Conservation (phyloP, 2,329 filamentous ascomycete species). For the Calonectria pseudoturangicola region DNA sequence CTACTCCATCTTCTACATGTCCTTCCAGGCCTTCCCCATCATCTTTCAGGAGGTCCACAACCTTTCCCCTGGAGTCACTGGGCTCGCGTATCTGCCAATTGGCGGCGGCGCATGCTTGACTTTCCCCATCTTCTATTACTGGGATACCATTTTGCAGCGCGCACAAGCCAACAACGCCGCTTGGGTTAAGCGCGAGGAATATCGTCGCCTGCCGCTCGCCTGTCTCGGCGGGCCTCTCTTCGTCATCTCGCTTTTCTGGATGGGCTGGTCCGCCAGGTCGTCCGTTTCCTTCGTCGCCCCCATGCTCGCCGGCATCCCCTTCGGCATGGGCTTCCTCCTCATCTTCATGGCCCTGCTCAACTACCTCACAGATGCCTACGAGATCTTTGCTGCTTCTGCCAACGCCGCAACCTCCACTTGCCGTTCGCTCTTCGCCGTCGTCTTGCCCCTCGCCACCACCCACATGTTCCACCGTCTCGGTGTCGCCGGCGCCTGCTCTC, state of each 20-base stretch:
- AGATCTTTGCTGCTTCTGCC: constrained; percentile 81
- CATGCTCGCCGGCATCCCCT: constrained; percentile 76
- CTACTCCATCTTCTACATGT: constrained; percentile 82
- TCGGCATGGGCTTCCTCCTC: constrained; percentile 77
- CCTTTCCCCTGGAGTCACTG: constrained; percentile 78
- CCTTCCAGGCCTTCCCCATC: constrained; percentile 83
- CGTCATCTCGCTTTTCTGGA: constrained; percentile 74
- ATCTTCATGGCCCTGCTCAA: constrained; percentile 80
- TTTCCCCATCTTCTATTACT: constrained; percentile 77
- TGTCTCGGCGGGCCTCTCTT: constrained; percentile 81
- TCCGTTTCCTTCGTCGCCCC: constrained; percentile 72
- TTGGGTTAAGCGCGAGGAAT: constrained; percentile 80
- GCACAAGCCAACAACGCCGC: constrained; percentile 68
- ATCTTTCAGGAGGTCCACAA: constrained; percentile 80
- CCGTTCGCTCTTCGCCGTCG: constrained; percentile 93
- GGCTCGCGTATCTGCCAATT: constrained; percentile 82
- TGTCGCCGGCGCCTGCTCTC: constrained; percentile 70
- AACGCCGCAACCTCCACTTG: constrained; percentile 91
- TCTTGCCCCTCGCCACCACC: constrained; percentile 74
- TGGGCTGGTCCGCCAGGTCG: constrained; percentile 74
- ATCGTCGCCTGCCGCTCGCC: constrained; percentile 81
- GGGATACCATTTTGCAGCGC: constrained; percentile 75
- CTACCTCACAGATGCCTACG: constrained; percentile 81
- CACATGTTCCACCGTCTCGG: constrained; percentile 69
- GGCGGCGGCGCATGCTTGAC: constrained; percentile 77